Evolutionary conservation across 345 rosid genomes (phyloP), one percentile per base, ranked within the genome.

Genomic region (Salix caprea): DNA sequence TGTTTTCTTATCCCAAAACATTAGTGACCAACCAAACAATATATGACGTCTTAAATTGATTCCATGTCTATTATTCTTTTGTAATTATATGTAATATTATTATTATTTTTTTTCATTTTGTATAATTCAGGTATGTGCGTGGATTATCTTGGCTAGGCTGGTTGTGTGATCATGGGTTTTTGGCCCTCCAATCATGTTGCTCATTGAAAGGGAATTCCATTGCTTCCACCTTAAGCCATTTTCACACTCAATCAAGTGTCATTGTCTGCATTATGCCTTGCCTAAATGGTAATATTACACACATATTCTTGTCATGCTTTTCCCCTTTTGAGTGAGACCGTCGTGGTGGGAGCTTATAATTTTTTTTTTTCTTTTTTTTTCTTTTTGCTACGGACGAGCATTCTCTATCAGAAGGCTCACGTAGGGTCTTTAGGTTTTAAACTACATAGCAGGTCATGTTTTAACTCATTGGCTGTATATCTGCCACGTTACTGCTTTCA

Each of bases 161-260:
- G 21, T 50, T 61, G 66, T 26, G 76, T 60, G 72, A 70, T 70
- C 65, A 19, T 52, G 58, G 71, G 62, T 64, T 73, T 77, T 61
- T 72, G 74, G 80, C 86, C 79, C 78, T 75, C 82, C 87, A 87
- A 82, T 85, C 81, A 42, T 82, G n/a, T 76, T 81, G 82, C 77
- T 66, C 83, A 76, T 73, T 30, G 44, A 87, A 86, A 85, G 84
- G 82, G 84, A 81, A 34, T 83, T 40, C 73, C 77, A 81, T 89
- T 91, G 85, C 95, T 89, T 89, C 88, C 89, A 78, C 81, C 88
- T 78, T 88, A 91, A 88, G 91, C 89, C 88, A 90, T 83, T 81
- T 86, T 86, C 87, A 65, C 23, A 73, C 69, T 15, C 74, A 58
- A 72, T 82, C 87, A 34, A 42, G 75, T 69, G 82, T 86, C 87